Conservation (phyloP, 2,329 filamentous ascomycete species). For the Cadophora sp. region DNA sequence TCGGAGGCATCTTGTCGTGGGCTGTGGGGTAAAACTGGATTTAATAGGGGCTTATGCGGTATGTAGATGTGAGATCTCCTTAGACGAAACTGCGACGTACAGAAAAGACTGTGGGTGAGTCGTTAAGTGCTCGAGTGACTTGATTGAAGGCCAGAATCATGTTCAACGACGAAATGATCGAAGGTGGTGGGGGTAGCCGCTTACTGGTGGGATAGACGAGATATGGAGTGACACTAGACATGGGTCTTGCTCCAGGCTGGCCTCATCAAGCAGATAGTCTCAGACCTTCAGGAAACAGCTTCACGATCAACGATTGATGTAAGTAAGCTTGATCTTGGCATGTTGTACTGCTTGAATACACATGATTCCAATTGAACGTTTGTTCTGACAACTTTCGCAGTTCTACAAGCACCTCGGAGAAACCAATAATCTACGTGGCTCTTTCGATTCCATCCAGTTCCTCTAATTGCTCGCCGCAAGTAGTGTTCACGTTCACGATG, state of each 20-base stretch:
- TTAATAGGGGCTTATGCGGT: slow-evolving; percentile 21
- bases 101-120: slow-evolving; percentile 42
- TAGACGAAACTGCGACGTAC: slow-evolving; percentile 16
- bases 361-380: neutral
- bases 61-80: neutral
- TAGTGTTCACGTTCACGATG: slow-evolving; percentile 67
- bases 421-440: slow-evolving; percentile 31
- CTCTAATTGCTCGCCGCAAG: neutral
- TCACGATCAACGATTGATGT: slow-evolving; percentile 27
- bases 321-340: slow-evolving; percentile 8
- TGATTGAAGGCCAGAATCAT: slow-evolving; percentile 19
- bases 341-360: neutral
- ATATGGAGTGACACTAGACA: slow-evolving; percentile 29
- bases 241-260: slow-evolving; percentile 41
- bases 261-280: slow-evolving; percentile 29
- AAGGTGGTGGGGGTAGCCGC: slow-evolving; percentile 36
- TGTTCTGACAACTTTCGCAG: slow-evolving; percentile 23
- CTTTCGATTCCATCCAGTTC: neutral
- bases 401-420: slow-evolving; percentile 18
- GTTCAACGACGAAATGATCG: slow-evolving; percentile 28
- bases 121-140: slow-evolving; percentile 29
- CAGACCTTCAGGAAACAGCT: slow-evolving; percentile 21
- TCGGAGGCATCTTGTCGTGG: slow-evolving; percentile 71
- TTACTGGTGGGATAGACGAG: slow-evolving; percentile 41
- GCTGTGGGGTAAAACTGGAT: slow-evolving; percentile 10